phyloP scores from a whole-genome alignment of 2,329 filamentous ascomycete species.

The Aspergillus unguis region DNA sequence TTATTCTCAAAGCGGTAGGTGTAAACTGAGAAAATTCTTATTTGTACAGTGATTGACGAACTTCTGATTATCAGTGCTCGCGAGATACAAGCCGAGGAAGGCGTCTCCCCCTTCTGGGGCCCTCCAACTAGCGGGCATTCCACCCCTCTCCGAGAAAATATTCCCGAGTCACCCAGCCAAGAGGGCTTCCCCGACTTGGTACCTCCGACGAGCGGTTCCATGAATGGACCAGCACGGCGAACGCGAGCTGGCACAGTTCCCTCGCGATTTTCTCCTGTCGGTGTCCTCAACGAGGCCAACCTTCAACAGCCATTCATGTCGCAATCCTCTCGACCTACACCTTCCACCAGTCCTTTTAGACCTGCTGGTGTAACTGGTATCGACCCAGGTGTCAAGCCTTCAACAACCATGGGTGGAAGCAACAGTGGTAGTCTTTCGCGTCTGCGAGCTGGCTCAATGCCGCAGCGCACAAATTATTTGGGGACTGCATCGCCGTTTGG shows the following conservation, averaged over 20 bases:
- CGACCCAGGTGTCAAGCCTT: constrained; percentile 39
- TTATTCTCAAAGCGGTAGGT: constrained; percentile 90
- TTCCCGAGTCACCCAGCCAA: constrained; percentile 87
- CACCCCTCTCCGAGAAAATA: constrained; percentile 92
- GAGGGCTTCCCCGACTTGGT: constrained; percentile 93
- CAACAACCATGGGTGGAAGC: constrained; percentile 47
- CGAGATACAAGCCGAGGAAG: constrained; percentile 97
- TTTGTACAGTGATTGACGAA: constrained; percentile 9
- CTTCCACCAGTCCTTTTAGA: constrained; percentile 83
- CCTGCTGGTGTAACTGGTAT: constrained; percentile 48
- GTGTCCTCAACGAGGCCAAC: constrained; percentile 56
- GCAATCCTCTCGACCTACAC: constrained; percentile 79
- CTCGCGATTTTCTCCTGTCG: constrained; percentile 81
- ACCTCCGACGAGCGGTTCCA: constrained; percentile 62
- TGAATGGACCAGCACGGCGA: constrained; percentile 67
- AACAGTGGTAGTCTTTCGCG: constrained; percentile 77
- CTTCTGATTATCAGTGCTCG: constrained; percentile 62
- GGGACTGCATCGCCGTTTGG: constrained; percentile 69
- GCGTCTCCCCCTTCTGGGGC: constrained; percentile 80
- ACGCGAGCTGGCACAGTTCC: constrained; percentile 94
- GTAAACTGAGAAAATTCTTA: neutral
- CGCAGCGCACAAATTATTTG: constrained; percentile 72
- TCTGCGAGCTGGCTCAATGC: constrained; percentile 88
- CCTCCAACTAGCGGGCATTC: constrained; percentile 95
- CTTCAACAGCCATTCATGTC: constrained; percentile 60